These are phyloP conservation scores for Fusarium xylarioides DNA, from an alignment of 2,329 filamentous ascomycete species.

Conservation along the genomic window DNA sequence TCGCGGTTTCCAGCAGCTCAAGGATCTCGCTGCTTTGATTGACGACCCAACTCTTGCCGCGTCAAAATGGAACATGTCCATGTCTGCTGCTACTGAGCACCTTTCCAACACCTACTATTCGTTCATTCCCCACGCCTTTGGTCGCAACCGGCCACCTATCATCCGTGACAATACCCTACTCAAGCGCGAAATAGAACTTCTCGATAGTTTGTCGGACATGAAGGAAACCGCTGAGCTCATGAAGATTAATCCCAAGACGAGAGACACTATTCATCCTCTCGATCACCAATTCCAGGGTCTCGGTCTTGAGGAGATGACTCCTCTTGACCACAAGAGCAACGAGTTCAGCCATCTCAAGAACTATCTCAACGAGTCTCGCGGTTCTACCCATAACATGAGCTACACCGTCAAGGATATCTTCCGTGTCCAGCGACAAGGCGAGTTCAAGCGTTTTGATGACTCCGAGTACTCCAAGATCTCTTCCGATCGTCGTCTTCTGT, in stretches of 20 bases:
- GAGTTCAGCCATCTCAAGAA: conserved; percentile 73
- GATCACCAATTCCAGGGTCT: conserved; percentile 79
- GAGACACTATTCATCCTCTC: conserved; percentile 67
- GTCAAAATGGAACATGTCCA: conserved; percentile 52
- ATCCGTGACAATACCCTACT: conserved; percentile 66
- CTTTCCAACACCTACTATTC: conserved; percentile 84
- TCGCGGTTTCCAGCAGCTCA: conserved; percentile 78
- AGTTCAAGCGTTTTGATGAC: conserved; percentile 72
- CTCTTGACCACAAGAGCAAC: conserved; percentile 63
- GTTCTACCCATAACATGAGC: conserved; percentile 68
- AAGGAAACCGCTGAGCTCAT: conserved; percentile 82
- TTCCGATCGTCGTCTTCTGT: conserved; percentile 79
- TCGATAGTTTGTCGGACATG: conserved; percentile 86
- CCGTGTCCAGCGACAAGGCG: conserved; percentile 79
- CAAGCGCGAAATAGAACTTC: conserved; percentile 80
- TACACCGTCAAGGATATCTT: conserved; percentile 80
- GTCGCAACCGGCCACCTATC: conserved; percentile 75
- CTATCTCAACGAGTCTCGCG: conserved; percentile 75
- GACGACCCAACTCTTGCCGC: conserved; percentile 59
- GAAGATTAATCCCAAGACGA: conserved; percentile 66
- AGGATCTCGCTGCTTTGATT: conserved; percentile 76
- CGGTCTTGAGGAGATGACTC: conserved; percentile 78
- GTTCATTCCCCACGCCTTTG: conserved; percentile 83
- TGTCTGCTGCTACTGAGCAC: conserved; percentile 60
- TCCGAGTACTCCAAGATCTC: conserved; percentile 61